Conservation (phyloP, 148 eudicot species). For the Fagopyrum homotropicum region DNA sequence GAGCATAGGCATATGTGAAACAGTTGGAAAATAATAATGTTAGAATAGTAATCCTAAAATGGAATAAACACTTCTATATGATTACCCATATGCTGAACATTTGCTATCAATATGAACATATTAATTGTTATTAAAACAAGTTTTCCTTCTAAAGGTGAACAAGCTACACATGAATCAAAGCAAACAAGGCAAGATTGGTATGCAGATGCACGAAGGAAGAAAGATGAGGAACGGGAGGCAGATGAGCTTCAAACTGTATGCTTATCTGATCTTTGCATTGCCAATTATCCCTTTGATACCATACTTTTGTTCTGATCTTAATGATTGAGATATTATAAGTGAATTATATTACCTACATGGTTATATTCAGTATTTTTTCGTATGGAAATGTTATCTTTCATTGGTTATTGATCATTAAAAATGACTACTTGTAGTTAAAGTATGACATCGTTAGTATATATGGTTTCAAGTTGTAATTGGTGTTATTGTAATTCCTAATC, state of each 20-base stretch:
- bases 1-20: no score
- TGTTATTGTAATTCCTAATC: no score
- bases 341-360: no score
- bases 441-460: no score
- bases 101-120: slow-evolving; percentile 5
- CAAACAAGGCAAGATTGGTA: slow-evolving; percentile 74
- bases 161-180: slow-evolving; percentile 78
- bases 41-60: not conserved
- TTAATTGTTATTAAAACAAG: not conserved
- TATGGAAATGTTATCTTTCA: no score
- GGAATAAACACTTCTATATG: not conserved
- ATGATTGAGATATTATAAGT: slow-evolving; percentile 8
- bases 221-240: slow-evolving; percentile 94
- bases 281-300: not conserved
- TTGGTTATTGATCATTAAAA: no score
- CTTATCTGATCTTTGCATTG: slow-evolving; percentile 5
- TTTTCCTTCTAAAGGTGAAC: slow-evolving; percentile 58
- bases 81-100: not conserved
- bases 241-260: slow-evolving; percentile 67
- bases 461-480: no score
- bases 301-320: not conserved
- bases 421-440: no score
- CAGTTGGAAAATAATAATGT: not conserved
- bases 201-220: slow-evolving; percentile 77
- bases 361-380: no score